phyloP scores from a whole-genome alignment of 345 rosid genomes.

The Firmiana major region DNA sequence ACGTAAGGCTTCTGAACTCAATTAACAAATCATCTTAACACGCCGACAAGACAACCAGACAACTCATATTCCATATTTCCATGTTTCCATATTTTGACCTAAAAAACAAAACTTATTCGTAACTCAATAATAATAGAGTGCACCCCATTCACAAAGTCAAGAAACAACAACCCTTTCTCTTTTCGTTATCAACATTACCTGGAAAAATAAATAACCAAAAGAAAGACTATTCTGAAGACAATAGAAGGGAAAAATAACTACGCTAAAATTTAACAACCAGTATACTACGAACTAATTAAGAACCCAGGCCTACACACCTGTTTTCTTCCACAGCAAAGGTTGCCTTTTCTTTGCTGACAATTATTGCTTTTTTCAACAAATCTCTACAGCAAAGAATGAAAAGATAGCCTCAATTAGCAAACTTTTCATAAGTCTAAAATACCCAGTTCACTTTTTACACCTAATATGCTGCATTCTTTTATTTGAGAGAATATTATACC shows the following conservation, averaged over 20 bases:
- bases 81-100: not conserved
- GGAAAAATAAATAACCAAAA: not conserved
- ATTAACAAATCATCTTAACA: slow-evolving; percentile 2
- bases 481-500: not conserved
- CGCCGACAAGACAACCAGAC: not conserved
- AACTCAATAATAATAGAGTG: not conserved
- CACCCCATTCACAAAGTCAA: not conserved
- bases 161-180: not conserved
- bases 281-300: not conserved
- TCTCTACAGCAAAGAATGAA: not conserved
- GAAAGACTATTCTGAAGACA: not conserved
- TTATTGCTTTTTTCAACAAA: not conserved
- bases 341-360: not conserved
- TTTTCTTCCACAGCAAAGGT: not conserved
- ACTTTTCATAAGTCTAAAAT: not conserved
- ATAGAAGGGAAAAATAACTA: not conserved
- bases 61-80: not conserved
- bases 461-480: not conserved
- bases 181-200: not conserved
- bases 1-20: not conserved
- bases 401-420: not conserved
- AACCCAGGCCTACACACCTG: not conserved
- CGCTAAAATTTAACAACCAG: not conserved
- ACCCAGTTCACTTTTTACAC: not conserved
- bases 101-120: not conserved